Percentiles rank a stretch among this genome's conserved stretches.
Conservation (phyloP, 2,329 filamentous ascomycete species). For the Pezicula rhizophila region DNA sequence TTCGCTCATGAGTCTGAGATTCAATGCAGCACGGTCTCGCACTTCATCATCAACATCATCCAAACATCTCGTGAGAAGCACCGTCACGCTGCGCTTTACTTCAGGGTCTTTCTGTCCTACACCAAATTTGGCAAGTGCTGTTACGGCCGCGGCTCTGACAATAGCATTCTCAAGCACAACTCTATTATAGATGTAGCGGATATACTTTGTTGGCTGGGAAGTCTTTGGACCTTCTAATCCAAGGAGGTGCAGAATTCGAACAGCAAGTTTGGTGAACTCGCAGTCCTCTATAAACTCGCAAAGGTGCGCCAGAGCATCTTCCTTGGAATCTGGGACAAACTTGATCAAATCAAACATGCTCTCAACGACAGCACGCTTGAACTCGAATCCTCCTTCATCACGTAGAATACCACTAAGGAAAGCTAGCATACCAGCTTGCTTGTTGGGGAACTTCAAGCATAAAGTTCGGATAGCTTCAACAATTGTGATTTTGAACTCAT, state of each 20-base stretch:
- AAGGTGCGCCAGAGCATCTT: conserved; percentile 81
- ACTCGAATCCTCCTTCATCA: conserved; percentile 96
- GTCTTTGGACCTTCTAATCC: conserved; percentile 94
- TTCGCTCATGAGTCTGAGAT: conserved; percentile 85
- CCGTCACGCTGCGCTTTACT: conserved; percentile 91
- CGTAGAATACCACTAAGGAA: conserved; percentile 96
- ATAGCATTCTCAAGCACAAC: conserved; percentile 97
- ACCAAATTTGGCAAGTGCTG: conserved; percentile 92
- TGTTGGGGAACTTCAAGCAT: conserved; percentile 95
- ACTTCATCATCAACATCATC: conserved; percentile 98
- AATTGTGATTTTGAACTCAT: conserved; percentile 99
- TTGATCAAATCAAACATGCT: conserved; percentile 99
- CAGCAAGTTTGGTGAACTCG: conserved; percentile 96
- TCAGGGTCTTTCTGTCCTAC: conserved; percentile 94
- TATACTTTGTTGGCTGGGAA: conserved; percentile 94
- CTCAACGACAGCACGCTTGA: conserved; percentile 95
- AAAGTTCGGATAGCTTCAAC: conserved; percentile 95
- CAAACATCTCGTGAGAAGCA: conserved; percentile 85
- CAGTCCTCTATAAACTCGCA: conserved; percentile 99
- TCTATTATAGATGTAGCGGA: conserved; percentile 98
- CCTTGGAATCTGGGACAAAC: conserved; percentile 85
- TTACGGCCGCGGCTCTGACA: conserved; percentile 90
- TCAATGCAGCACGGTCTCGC: conserved; percentile 87
- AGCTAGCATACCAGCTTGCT: conserved; percentile 94
- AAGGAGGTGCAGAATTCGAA: conserved; percentile 88